phyloP scores from a whole-genome alignment of 2,329 filamentous ascomycete species.

The Colletotrichum costaricense region DNA sequence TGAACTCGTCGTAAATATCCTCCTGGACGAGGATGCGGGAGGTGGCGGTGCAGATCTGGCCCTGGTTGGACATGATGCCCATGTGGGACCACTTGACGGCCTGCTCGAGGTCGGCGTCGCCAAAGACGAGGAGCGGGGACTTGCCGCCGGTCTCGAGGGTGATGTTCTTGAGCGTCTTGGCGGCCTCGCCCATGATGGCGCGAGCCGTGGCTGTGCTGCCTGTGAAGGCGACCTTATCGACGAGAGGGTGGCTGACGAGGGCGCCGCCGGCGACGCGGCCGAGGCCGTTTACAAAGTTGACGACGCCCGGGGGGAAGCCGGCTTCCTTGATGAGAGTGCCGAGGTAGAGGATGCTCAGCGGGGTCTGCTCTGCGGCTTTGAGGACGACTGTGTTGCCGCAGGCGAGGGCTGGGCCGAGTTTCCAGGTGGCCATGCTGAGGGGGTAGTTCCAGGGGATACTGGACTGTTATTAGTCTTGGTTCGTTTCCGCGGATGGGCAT shows the following conservation, averaged over 20 bases:
- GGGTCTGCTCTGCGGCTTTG: slow-evolving; percentile 76
- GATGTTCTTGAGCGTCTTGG: slow-evolving; percentile 73
- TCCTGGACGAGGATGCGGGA: slow-evolving; percentile 76
- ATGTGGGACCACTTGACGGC: slow-evolving; percentile 69
- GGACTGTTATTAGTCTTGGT: neutral
- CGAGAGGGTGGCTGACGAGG: slow-evolving; percentile 72
- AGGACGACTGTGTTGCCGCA: slow-evolving; percentile 73
- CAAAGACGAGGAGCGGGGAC: slow-evolving; percentile 72
- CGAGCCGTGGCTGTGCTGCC: slow-evolving; percentile 79
- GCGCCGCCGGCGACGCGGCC: slow-evolving; percentile 76
- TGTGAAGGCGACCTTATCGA: slow-evolving; percentile 85
- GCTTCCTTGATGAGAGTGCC: slow-evolving; percentile 76
- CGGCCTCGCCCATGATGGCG: slow-evolving; percentile 80
- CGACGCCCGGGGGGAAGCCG: slow-evolving; percentile 81
- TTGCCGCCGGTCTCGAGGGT: slow-evolving; percentile 77
- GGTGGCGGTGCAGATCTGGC: slow-evolving; percentile 74
- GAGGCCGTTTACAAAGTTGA: slow-evolving; percentile 81
- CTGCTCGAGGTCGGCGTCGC: slow-evolving; percentile 74
- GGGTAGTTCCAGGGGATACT: slow-evolving; percentile 81
- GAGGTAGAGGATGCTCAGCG: slow-evolving; percentile 72
- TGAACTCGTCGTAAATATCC: slow-evolving; percentile 70
- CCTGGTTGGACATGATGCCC: slow-evolving; percentile 70
- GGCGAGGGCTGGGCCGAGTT: slow-evolving; percentile 77
- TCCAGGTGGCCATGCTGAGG: slow-evolving; percentile 65
- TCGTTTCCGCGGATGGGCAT: no score